These are phyloP conservation scores for Hyaloperonospora brassicae DNA, from an alignment of 352 stramenopile species.

Conservation along the genomic window DNA sequence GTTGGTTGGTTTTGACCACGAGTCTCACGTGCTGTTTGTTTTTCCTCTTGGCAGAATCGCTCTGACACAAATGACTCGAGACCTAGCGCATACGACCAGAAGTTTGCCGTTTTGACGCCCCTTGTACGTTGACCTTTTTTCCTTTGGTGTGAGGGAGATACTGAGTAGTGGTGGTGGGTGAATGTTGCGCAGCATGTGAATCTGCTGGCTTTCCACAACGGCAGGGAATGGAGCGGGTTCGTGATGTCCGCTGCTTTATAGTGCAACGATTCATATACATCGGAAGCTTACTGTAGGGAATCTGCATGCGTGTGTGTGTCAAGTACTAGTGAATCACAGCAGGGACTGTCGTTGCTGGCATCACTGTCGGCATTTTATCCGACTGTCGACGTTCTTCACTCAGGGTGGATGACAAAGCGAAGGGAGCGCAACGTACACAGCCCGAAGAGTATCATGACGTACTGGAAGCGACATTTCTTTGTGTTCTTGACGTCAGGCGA, in stretches of 20 bases:
- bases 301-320: not conserved
- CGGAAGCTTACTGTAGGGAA: too few relatives aligned
- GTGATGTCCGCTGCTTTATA: not conserved
- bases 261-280: too few relatives aligned
- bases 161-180: not conserved
- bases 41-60: conserved; percentile 24
- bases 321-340: conserved; percentile 62
- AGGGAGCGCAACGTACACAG: conserved; percentile 64
- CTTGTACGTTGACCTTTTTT: conserved; percentile 27
- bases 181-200: conserved; percentile 42
- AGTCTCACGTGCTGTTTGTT: too few relatives aligned
- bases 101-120: conserved; percentile 67
- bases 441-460: conserved; percentile 73
- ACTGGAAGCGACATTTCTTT: conserved; percentile 81
- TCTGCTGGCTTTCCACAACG: conserved; percentile 66
- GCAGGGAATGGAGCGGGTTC: conserved; percentile 56
- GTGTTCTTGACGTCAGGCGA: conserved; percentile 66
- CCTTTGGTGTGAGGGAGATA: not conserved
- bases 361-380: conserved; percentile 73
- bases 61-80: conserved; percentile 45
- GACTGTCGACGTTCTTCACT: conserved; percentile 58
- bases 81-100: conserved; percentile 56
- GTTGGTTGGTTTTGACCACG: too few relatives aligned
- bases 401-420: conserved; percentile 66
- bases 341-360: conserved; percentile 66